These are phyloP conservation scores for Magnaporthiopsis incrustans DNA, from an alignment of 2,329 filamentous ascomycete genomes.

Conservation along the genomic window DNA sequence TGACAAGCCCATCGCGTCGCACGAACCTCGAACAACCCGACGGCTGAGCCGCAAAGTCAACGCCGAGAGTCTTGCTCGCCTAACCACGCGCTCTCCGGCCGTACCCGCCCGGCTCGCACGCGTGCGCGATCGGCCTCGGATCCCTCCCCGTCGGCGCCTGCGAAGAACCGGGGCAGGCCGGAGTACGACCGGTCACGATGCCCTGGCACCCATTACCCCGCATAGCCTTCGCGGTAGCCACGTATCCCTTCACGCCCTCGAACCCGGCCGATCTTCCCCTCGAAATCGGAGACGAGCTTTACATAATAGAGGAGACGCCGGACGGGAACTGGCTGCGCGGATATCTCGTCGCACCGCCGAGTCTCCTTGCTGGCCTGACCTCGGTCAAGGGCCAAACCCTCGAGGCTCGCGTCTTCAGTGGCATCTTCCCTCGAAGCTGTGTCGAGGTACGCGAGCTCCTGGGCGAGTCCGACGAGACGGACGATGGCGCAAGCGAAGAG, in stretches of 20 bases:
- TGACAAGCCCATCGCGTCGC: neutral
- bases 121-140: neutral
- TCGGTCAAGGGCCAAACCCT: constrained; percentile 87
- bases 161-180: neutral
- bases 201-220: constrained; percentile 95
- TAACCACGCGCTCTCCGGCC: neutral
- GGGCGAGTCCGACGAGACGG: constrained; percentile 57
- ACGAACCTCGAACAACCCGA: neutral
- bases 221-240: constrained; percentile 96
- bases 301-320: constrained; percentile 95
- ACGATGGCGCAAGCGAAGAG: constrained; percentile 34
- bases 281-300: constrained; percentile 95
- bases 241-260: constrained; percentile 83
- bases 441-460: constrained; percentile 92
- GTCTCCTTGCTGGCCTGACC: constrained; percentile 82
- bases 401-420: constrained; percentile 95
- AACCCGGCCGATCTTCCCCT: constrained; percentile 87
- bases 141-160: neutral
- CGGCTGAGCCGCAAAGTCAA: neutral
- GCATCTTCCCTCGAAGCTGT: constrained; percentile 90
- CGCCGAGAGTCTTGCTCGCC: neutral
- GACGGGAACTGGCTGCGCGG: constrained; percentile 90
- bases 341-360: constrained; percentile 90
- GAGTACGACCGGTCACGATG: constrained; percentile 45
- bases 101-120: neutral